These are phyloP conservation scores for Rubia balearica DNA, from an alignment of 305 asterid species.

Conservation along the genomic window DNA sequence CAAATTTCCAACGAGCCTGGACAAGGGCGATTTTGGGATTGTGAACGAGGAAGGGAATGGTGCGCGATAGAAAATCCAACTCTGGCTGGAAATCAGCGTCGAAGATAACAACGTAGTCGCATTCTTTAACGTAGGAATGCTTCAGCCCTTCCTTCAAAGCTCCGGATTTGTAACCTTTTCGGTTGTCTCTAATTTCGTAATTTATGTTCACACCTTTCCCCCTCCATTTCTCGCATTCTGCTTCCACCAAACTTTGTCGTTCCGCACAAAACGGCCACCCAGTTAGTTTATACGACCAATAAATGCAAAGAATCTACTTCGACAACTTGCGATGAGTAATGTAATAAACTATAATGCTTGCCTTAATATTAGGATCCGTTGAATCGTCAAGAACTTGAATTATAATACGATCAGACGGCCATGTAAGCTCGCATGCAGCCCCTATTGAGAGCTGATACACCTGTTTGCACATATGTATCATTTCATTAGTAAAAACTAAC, in stretches of 20 bases:
- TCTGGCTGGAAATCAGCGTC: slow-evolving; percentile 95
- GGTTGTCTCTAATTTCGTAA: slow-evolving; percentile 73
- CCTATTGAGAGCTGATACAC: slow-evolving; percentile 80
- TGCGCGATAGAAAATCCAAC: slow-evolving; percentile 68
- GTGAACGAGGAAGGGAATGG: slow-evolving; percentile 66
- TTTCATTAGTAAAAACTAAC: too few species aligned
- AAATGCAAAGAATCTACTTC: neutral
- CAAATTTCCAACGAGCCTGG: slow-evolving; percentile 91
- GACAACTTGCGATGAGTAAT: neutral
- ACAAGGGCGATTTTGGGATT: slow-evolving; percentile 73
- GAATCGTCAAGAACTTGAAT: slow-evolving; percentile 87
- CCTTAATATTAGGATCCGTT: slow-evolving; percentile 62
- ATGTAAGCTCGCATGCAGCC: slow-evolving; percentile 83
- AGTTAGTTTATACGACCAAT: neutral
- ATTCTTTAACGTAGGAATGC: slow-evolving; percentile 55
- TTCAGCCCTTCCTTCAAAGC: slow-evolving; percentile 70
- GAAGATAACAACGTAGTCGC: slow-evolving; percentile 74
- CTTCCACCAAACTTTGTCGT: slow-evolving; percentile 61
- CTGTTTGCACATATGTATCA: slow-evolving; percentile 13
- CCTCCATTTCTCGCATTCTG: slow-evolving; percentile 88
- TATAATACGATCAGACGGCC: slow-evolving; percentile 80
- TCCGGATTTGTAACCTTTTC: slow-evolving; percentile 90
- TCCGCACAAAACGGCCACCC: slow-evolving; percentile 2
- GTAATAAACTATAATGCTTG: neutral
- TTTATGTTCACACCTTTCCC: slow-evolving; percentile 74